Percentiles rank a stretch among this genome's conserved stretches.
These are phyloP conservation scores for Trichosporon ovoides DNA, from an alignment of 1,284 basidiomycete genomes.

Conservation along the genomic window DNA sequence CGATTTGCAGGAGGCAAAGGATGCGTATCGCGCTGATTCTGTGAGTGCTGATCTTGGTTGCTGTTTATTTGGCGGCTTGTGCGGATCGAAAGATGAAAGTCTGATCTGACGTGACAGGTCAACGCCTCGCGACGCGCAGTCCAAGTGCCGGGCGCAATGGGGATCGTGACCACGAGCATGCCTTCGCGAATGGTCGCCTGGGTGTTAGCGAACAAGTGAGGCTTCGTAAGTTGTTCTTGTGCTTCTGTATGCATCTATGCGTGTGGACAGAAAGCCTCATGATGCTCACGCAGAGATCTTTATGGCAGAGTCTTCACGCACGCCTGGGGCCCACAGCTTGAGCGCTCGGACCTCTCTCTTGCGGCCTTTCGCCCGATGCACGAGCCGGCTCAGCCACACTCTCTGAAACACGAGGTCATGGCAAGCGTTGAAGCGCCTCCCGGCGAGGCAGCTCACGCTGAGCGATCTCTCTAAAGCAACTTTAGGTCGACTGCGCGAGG, in stretches of 20 bases:
- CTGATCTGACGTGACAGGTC: background rate
- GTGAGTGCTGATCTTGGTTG: slow-evolving; percentile 19
- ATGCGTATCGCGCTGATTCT: slow-evolving; percentile 26
- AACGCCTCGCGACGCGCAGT: slow-evolving; percentile 10
- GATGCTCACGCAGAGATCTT: background rate
- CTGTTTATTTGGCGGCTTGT: background rate
- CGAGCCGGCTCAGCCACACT: slow-evolving; percentile 3
- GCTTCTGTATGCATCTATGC: slow-evolving; percentile 1
- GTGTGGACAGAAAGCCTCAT: background rate
- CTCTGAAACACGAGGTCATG: background rate
- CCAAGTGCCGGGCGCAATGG: slow-evolving; percentile 11
- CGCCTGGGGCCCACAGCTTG: background rate
- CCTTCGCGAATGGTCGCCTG: slow-evolving; percentile 17
- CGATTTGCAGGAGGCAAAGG: slow-evolving; percentile 29
- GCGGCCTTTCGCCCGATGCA: background rate
- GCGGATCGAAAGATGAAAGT: background rate
- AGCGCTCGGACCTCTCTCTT: background rate
- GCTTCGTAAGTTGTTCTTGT: background rate
- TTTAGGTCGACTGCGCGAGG: background rate
- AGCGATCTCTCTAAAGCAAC: background rate
- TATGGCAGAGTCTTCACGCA: background rate
- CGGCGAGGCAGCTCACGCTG: background rate
- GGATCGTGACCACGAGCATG: slow-evolving; percentile 18
- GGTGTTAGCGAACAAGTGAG: slow-evolving; percentile 7
- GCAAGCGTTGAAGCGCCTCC: background rate